A percentile compares a stretch with the other conserved stretches of the same genome.
phyloP scores from a whole-genome alignment of 23 red algal species.

The Gracilaria gracilis region DNA sequence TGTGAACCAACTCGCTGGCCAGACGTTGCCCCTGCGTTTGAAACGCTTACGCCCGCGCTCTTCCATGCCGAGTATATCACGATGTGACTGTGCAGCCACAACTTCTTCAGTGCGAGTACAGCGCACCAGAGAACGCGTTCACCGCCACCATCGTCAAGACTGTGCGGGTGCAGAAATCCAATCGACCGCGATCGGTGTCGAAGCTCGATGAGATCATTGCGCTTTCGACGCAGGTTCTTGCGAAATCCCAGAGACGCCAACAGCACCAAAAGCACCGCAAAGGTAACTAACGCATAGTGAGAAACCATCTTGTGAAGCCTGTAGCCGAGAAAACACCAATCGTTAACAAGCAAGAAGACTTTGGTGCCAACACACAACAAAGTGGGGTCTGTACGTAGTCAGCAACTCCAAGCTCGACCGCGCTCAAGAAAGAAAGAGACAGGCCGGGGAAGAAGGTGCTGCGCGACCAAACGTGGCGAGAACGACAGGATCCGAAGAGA shows the following conservation, averaged over 20 bases:
- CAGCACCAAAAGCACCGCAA: slow-evolving; percentile 11
- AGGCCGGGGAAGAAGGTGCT: too few species aligned
- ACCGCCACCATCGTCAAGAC: slow-evolving; percentile 88
- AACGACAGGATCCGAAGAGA: too few species aligned
- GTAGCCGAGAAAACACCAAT: neutral
- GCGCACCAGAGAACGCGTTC: slow-evolving; percentile 96
- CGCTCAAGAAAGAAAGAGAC: too few species aligned
- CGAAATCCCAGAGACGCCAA: slow-evolving; percentile 22
- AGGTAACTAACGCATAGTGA: slow-evolving; percentile 10
- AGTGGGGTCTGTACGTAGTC: too few species aligned
- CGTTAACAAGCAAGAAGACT: neutral
- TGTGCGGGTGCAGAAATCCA: slow-evolving; percentile 91
- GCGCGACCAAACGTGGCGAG: too few species aligned
- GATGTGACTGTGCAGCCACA: slow-evolving; percentile 34
- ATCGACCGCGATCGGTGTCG: slow-evolving; percentile 42
- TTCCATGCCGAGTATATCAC: slow-evolving; percentile 67
- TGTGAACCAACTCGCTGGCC: slow-evolving; percentile 36
- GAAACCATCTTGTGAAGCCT: neutral
- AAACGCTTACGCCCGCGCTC: slow-evolving; percentile 1
- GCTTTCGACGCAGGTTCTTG: slow-evolving; percentile 13
- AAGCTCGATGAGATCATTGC: slow-evolving; percentile 31
- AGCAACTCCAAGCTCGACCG: too few species aligned
- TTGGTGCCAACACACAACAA: too few species aligned
- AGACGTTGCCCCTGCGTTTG: slow-evolving; percentile 29
- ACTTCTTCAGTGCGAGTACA: slow-evolving; percentile 40